Evolutionary conservation across 345 rosid species (phyloP).

Genomic region (Microthlaspi erraticum): DNA sequence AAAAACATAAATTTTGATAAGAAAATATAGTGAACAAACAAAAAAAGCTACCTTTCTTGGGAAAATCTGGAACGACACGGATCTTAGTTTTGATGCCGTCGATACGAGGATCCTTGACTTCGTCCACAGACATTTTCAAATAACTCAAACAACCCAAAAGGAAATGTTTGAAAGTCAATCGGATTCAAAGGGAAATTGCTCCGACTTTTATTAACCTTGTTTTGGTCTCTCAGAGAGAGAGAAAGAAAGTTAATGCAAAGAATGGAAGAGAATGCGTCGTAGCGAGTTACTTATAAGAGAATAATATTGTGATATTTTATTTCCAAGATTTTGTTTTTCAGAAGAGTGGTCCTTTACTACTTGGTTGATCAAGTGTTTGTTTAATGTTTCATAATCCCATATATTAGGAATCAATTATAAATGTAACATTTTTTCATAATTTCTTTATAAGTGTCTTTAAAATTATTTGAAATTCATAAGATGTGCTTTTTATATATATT

Average conservation of each 20-base stretch:
- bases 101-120: conserved; percentile 66
- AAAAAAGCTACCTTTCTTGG: conserved; percentile 63
- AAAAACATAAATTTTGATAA: neutral
- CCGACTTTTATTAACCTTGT: too few species aligned
- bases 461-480: too few species aligned
- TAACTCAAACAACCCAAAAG: conserved; percentile 4
- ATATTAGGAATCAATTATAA: too few species aligned
- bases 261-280: neutral
- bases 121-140: conserved; percentile 15
- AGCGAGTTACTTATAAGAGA: neutral
- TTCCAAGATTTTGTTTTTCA: neutral
- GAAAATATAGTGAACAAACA: neutral
- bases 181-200: too few species aligned
- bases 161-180: neutral
- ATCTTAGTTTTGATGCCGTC: conserved; percentile 70
- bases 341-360: too few species aligned
- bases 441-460: too few species aligned
- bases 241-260: neutral
- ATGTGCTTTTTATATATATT: too few species aligned
- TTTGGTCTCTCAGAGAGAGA: neutral
- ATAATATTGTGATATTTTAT: neutral
- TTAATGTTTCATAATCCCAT: too few species aligned
- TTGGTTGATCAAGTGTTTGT: too few species aligned
- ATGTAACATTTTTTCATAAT: too few species aligned
- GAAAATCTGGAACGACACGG: conserved; percentile 89